A percentile compares a stretch with the other conserved stretches of the same genome.
These are phyloP conservation scores for Tylopilus sp. DNA, from an alignment of 768 basidiomycete species.

Conservation along the genomic window DNA sequence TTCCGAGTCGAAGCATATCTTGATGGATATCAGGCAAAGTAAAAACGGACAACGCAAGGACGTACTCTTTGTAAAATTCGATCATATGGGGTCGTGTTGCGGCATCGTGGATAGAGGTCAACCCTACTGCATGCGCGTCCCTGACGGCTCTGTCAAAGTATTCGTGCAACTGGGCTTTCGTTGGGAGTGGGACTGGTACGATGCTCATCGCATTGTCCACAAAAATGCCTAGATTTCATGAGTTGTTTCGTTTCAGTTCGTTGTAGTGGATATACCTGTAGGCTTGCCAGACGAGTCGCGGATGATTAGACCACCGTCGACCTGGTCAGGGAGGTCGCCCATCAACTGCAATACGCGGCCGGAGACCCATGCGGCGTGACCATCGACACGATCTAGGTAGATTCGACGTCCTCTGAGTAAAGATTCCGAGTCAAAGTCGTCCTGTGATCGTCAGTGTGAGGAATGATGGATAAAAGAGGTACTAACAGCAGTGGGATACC, in stretches of 20 bases:
- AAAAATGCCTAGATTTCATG: conserved; percentile 52
- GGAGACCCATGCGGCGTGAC: conserved; percentile 87
- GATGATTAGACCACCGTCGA: conserved; percentile 76
- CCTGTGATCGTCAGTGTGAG: conserved; percentile 37
- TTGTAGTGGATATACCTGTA: conserved; percentile 46
- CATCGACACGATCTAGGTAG: conserved; percentile 72
- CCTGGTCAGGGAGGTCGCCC: conserved; percentile 52
- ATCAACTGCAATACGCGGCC: conserved; percentile 64
- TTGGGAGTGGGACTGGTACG: conserved; percentile 63
- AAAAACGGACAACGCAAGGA: not conserved
- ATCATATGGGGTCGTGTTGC: conserved; percentile 47
- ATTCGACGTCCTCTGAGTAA: conserved; percentile 69
- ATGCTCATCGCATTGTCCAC: conserved; percentile 86
- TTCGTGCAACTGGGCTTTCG: conserved; percentile 49
- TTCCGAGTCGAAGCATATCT: conserved; percentile 68
- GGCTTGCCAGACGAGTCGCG: conserved; percentile 60
- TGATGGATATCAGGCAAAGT: conserved; percentile 3
- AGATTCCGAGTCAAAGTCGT: conserved; percentile 68
- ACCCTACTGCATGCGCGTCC: conserved; percentile 72
- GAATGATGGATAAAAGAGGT: conserved; percentile 17
- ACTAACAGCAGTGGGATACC: conserved; percentile 71
- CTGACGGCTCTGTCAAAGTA: conserved; percentile 62
- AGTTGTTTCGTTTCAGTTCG: not conserved
- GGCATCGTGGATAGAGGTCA: conserved; percentile 90
- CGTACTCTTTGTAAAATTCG: conserved; percentile 63